Evolutionary conservation across 2,329 filamentous ascomycete species (phyloP).

Genomic region (Ophiostoma montium): DNA sequence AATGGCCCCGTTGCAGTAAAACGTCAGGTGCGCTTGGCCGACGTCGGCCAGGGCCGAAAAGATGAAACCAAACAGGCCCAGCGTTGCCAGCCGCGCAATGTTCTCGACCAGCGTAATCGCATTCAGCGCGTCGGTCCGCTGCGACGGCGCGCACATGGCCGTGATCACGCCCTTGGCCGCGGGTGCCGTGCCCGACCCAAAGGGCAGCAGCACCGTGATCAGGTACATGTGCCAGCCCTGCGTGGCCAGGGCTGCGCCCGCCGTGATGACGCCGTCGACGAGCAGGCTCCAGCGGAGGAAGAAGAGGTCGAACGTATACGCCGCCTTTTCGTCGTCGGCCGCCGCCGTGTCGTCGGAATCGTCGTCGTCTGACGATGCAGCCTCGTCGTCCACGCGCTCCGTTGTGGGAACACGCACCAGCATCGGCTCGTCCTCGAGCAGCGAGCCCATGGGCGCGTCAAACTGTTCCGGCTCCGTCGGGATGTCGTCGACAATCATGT

Average conservation of each 20-base stretch:
- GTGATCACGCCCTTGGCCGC: constrained; percentile 62
- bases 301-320: constrained; percentile 49
- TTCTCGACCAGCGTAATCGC: constrained; percentile 59
- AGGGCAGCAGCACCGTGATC: constrained; percentile 48
- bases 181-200: constrained; percentile 54
- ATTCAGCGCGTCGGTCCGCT: constrained; percentile 52
- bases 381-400: constrained; percentile 6
- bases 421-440: constrained; percentile 31
- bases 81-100: constrained; percentile 47
- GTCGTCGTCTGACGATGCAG: constrained; percentile 4
- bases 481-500: constrained; percentile 6
- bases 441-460: constrained; percentile 26
- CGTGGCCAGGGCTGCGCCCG: constrained; percentile 46
- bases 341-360: neutral
- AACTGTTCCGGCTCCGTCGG: constrained; percentile 28
- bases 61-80: constrained; percentile 51
- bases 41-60: constrained; percentile 49
- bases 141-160: constrained; percentile 48
- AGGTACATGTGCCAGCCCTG: constrained; percentile 56
- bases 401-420: constrained; percentile 6
- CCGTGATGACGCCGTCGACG: constrained; percentile 50
- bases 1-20: constrained; percentile 51
- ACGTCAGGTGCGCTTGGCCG: constrained; percentile 47
- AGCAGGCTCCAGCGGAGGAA: constrained; percentile 54
- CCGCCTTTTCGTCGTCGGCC: constrained; percentile 24